Conservation (phyloP, 106 monocot genomes). For the Dactylorhiza incarnata region DNA sequence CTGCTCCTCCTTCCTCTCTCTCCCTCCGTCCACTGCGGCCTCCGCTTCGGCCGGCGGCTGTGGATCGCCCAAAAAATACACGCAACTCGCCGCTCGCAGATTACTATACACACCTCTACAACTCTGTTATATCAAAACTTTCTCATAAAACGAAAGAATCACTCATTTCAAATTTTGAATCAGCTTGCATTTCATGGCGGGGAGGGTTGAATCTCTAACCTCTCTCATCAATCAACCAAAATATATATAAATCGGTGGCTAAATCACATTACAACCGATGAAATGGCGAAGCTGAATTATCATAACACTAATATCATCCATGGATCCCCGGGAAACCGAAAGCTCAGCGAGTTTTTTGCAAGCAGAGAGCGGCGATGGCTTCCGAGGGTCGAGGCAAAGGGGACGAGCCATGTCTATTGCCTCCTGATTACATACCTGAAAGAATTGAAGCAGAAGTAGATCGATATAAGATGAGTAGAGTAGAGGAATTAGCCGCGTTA, state of each 20-base stretch:
- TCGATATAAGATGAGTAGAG: neutral
- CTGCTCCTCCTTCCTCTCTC: too few relatives aligned
- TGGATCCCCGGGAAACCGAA: slow-evolving; percentile 38
- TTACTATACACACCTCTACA: too few relatives aligned
- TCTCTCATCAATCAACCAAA: too few relatives aligned
- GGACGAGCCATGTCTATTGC: slow-evolving; percentile 54
- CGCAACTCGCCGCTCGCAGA: too few relatives aligned
- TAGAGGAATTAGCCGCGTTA: neutral
- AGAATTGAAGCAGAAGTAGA: neutral
- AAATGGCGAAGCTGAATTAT: slow-evolving; percentile 50
- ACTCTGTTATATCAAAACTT: too few relatives aligned
- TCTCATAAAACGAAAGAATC: too few relatives aligned
- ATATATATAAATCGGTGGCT: too few relatives aligned
- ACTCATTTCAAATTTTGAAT: too few relatives aligned
- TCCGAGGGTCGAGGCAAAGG: slow-evolving; percentile 22
- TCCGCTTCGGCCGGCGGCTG: too few relatives aligned
- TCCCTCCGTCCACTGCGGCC: too few relatives aligned
- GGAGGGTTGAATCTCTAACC: neutral
- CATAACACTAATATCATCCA: slow-evolving; percentile 67
- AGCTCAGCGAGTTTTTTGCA: slow-evolving; percentile 56
- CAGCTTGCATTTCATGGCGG: too few relatives aligned
- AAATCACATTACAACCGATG: neutral
- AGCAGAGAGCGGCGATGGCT: slow-evolving; percentile 32
- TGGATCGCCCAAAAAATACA: too few relatives aligned
- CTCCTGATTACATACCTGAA: slow-evolving; percentile 66